These are phyloP conservation scores for Arabis hirsuta DNA, from an alignment of 345 rosid genomes.

Conservation along the genomic window DNA sequence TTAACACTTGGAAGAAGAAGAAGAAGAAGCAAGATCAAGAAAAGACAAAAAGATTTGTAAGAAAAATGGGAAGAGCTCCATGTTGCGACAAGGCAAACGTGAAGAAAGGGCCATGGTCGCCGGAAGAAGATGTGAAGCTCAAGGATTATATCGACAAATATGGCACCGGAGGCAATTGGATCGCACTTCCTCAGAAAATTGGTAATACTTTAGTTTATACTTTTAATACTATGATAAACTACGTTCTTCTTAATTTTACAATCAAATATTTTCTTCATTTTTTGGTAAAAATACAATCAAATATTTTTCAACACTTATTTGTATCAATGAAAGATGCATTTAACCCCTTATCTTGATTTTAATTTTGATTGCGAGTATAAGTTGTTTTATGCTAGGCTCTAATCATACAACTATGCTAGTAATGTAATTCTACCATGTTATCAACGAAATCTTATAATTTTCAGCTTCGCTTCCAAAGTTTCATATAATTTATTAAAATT, in stretches of 20 bases:
- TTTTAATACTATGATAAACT: background rate
- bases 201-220: constrained; percentile 51
- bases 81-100: constrained; percentile 95
- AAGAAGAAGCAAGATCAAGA: constrained; percentile 21
- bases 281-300: no score
- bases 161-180: constrained; percentile 98
- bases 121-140: constrained; percentile 94
- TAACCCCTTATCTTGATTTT: no score
- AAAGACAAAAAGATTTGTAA: constrained; percentile 22
- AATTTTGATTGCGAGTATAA: no score
- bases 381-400: no score
- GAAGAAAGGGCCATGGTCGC: constrained; percentile 97
- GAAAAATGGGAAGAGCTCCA: constrained; percentile 94
- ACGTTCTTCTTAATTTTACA: background rate
- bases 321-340: no score
- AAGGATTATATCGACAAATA: constrained; percentile 78
- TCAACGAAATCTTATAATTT: background rate
- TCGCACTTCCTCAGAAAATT: constrained; percentile 95
- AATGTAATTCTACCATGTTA: background rate
- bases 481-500: background rate
- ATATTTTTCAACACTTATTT: no score
- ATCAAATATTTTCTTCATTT: no score
- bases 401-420: no score
- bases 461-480: background rate
- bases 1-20: constrained; percentile 21